Percentiles rank a stretch among this genome's conserved stretches.
These are phyloP conservation scores for Geosiphon pyriformis DNA, from an alignment of 192 early-diverging fungal genomes.

Conservation along the genomic window DNA sequence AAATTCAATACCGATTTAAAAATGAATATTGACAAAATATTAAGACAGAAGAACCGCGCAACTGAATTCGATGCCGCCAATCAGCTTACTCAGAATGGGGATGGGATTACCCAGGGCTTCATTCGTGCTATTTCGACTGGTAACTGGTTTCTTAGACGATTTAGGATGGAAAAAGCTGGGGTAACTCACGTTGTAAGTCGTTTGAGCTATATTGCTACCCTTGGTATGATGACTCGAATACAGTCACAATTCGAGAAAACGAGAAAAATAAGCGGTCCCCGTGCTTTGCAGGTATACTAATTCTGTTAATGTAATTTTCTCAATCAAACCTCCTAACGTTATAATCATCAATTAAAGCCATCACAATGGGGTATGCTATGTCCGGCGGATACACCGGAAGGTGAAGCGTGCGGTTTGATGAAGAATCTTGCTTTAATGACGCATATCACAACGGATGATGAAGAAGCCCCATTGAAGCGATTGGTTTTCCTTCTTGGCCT, in stretches of 20 bases:
- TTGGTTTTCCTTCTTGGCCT: constrained; percentile 85
- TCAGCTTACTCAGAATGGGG: constrained; percentile 64
- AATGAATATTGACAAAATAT: constrained; percentile 81
- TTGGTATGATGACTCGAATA: constrained; percentile 98
- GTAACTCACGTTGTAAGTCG: constrained; percentile 94
- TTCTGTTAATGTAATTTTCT: too few relatives aligned
- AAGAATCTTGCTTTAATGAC: constrained; percentile 98
- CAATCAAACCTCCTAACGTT: too few relatives aligned
- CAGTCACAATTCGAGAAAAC: constrained; percentile 98
- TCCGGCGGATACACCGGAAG: constrained; percentile 96
- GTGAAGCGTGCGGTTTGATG: constrained; percentile 94
- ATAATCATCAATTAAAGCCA: too few relatives aligned
- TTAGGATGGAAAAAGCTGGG: constrained; percentile 98
- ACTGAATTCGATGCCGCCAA: constrained; percentile 84
- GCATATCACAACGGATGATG: constrained; percentile 94
- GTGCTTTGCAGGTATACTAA: constrained; percentile 78
- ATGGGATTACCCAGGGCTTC: constrained; percentile 87
- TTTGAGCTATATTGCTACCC: constrained; percentile 86
- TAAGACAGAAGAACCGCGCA: constrained; percentile 84
- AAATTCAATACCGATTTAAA: constrained; percentile 84
- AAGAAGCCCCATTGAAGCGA: constrained; percentile 71
- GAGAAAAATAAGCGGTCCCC: constrained; percentile 93
- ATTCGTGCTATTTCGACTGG: constrained; percentile 92
- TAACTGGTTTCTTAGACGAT: constrained; percentile 98
- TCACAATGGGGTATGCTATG: constrained; percentile 98